phyloP scores from a whole-genome alignment of 2,329 filamentous ascomycete species.

The Myriosclerotinia curreyana region DNA sequence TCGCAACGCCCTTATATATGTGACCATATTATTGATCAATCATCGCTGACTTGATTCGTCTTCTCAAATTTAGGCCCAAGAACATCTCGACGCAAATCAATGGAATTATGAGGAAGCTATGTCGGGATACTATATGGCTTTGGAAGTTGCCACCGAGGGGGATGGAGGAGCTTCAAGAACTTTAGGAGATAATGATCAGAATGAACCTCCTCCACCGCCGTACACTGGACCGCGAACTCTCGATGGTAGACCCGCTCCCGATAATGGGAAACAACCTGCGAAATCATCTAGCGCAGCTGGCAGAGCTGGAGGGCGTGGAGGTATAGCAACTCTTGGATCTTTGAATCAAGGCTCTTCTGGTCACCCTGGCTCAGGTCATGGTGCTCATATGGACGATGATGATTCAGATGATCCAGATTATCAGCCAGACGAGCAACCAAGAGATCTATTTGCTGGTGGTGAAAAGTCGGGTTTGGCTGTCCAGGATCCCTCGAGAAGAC shows the following conservation, averaged over 20 bases:
- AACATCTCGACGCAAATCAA: constrained; percentile 61
- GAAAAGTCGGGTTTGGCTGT: constrained; percentile 76
- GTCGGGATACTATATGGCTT: constrained; percentile 51
- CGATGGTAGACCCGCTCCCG: constrained; percentile 58
- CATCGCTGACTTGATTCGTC: not conserved
- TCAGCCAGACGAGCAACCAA: constrained; percentile 54
- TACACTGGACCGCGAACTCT: constrained; percentile 62
- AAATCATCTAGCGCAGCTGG: constrained; percentile 28
- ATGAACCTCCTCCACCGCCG: constrained; percentile 37
- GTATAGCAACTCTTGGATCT: constrained; percentile 60
- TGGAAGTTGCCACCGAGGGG: constrained; percentile 49
- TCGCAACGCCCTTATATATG: not conserved
- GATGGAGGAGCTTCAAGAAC: constrained; percentile 46
- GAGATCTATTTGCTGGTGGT: constrained; percentile 77
- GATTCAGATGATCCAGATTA: constrained; percentile 58
- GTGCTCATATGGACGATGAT: constrained; percentile 52
- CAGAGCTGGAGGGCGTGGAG: constrained; percentile 39
- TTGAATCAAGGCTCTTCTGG: constrained; percentile 30
- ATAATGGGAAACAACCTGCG: constrained; percentile 17
- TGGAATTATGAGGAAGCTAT: constrained; percentile 66
- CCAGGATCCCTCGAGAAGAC: constrained; percentile 52
- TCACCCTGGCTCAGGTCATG: constrained; percentile 41
- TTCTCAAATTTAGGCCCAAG: constrained; percentile 53
- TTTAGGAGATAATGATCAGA: constrained; percentile 42
- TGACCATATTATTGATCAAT: not conserved